A percentile compares a stretch with the other conserved stretches of the same genome.
phyloP scores from a whole-genome alignment of 768 basidiomycete genomes.

The Lentinula boryana region DNA sequence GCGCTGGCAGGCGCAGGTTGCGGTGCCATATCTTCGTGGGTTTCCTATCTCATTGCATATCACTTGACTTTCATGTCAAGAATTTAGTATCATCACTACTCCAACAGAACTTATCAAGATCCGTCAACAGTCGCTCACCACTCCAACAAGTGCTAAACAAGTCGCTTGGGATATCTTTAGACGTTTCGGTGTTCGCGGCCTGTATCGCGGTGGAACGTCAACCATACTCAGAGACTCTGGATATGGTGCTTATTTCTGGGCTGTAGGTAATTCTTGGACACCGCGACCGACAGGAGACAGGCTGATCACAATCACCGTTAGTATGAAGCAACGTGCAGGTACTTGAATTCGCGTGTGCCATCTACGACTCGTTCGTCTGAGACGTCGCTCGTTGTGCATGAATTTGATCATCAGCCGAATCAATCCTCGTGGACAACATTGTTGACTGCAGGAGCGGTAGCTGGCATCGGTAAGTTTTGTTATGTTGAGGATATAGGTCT shows the following conservation, averaged over 20 bases:
- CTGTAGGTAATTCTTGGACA: conserved; percentile 40
- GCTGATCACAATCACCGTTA: conserved; percentile 12
- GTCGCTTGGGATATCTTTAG: conserved; percentile 54
- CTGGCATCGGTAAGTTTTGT: conserved; percentile 46
- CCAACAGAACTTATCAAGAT: conserved; percentile 90
- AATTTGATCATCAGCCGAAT: conserved; percentile 33
- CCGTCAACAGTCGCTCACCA: conserved; percentile 59
- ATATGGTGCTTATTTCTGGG: conserved; percentile 82
- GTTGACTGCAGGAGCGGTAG: conserved; percentile 69
- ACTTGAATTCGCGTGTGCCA: conserved; percentile 26
- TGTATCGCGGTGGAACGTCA: conserved; percentile 72
- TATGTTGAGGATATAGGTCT: too few species aligned
- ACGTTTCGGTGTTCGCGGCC: conserved; percentile 51
- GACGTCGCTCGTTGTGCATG: conserved; percentile 29
- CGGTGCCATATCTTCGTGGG: conserved; percentile 76
- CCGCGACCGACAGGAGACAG: neutral
- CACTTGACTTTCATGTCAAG: neutral
- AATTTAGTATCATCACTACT: conserved; percentile 60
- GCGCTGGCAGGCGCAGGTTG: conserved; percentile 74
- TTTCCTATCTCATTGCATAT: conserved; percentile 5
- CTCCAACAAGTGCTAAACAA: conserved; percentile 39
- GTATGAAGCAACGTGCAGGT: conserved; percentile 63
- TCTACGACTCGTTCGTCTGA: conserved; percentile 15
- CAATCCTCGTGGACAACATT: conserved; percentile 46
- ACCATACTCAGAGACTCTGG: conserved; percentile 76